Conservation (phyloP, 1,284 basidiomycete genomes). For the Heterobasidion parviporum region DNA sequence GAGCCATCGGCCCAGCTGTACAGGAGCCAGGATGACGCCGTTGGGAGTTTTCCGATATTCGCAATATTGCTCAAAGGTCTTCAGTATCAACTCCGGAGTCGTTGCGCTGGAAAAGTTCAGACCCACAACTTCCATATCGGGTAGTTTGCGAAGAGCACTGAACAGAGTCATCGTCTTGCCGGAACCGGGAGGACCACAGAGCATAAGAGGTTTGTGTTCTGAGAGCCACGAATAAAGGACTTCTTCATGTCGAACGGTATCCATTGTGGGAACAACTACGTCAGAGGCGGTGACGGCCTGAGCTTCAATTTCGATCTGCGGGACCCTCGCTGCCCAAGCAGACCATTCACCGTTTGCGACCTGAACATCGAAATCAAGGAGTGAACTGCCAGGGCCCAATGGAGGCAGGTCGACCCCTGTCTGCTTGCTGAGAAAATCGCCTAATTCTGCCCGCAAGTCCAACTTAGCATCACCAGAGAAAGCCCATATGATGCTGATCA, state of each 20-base stretch:
- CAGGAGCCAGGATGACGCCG: slow-evolving; percentile 88
- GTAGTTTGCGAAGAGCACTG: slow-evolving; percentile 93
- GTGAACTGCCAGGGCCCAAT: slow-evolving; percentile 65
- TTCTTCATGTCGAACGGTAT: slow-evolving; percentile 98
- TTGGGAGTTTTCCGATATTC: slow-evolving; percentile 98
- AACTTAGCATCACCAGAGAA: slow-evolving; percentile 95
- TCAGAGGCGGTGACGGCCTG: slow-evolving; percentile 94
- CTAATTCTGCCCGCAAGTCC: slow-evolving; percentile 84
- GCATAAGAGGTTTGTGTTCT: slow-evolving; percentile 97
- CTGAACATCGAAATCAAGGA: slow-evolving; percentile 96
- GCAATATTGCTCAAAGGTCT: slow-evolving; percentile 99
- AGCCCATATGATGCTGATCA: slow-evolving; percentile 94
- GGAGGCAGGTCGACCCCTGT: slow-evolving; percentile 89
- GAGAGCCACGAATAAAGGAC: slow-evolving; percentile 98
- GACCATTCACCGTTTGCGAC: slow-evolving; percentile 83
- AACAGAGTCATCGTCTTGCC: slow-evolving; percentile 99
- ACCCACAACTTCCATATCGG: slow-evolving; percentile 98
- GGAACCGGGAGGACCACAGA: slow-evolving; percentile 97
- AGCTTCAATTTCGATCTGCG: slow-evolving; percentile 94
- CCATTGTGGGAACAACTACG: slow-evolving; percentile 96
- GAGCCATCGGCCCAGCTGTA: slow-evolving; percentile 95
- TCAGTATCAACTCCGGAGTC: slow-evolving; percentile 94
- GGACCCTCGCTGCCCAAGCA: slow-evolving; percentile 88
- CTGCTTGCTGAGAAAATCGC: slow-evolving; percentile 78
- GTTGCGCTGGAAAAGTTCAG: slow-evolving; percentile 99